Evolutionary conservation across 495 filamentous ascomycete species (phyloP), one percentile per base, ranked within the genome.

Genomic region (Sabuloglossum arenarium): DNA sequence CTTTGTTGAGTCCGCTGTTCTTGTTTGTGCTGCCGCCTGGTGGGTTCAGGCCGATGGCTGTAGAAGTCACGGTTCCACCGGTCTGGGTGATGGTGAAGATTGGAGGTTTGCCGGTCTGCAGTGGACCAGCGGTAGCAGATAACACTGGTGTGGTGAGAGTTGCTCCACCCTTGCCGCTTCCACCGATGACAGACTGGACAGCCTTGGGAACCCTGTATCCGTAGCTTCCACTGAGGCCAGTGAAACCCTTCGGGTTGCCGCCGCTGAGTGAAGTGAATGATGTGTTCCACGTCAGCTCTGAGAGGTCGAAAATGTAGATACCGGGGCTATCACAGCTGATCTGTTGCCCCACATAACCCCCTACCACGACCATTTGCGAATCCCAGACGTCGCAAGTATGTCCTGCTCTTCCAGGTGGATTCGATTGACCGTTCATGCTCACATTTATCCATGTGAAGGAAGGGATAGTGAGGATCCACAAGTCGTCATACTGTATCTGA

Each of bases 401-500:
- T 2, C 84, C 84, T 37, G 80, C 79, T 30, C 84, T 71, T 3
- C 75, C 74, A n/a, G 73, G 68, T 0, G 82, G 83, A 9, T 76
- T 68, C 3, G 71, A 70, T 63, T 78, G 72, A 0, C 65, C 65
- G 11, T 61, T 57, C 34, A 66, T 67, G 54, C 81, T 70, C 32
- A 85, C 80, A 58, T 77, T 63, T 46, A 86, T 79, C 84, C 84
- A 87, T 1, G 77, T 83, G 61, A 88, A 84, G 11, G 73, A 68
- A 0, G 85, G 84, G 49, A 88, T 72, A n/a, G 79, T 81, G 24
- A 88, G 71, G 53, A 88, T 84, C 77, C 81, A 87, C 70, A 85
- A 79, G 61, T 88, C 84, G 47, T 73, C 72, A 65, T 85, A 86
- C 60, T 86, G 79, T 3, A 66, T 76, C 66, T 85, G 77, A 53